Evolutionary conservation across 495 filamentous ascomycete genomes (phyloP).

Genomic region (Trichoderma gamsii): DNA sequence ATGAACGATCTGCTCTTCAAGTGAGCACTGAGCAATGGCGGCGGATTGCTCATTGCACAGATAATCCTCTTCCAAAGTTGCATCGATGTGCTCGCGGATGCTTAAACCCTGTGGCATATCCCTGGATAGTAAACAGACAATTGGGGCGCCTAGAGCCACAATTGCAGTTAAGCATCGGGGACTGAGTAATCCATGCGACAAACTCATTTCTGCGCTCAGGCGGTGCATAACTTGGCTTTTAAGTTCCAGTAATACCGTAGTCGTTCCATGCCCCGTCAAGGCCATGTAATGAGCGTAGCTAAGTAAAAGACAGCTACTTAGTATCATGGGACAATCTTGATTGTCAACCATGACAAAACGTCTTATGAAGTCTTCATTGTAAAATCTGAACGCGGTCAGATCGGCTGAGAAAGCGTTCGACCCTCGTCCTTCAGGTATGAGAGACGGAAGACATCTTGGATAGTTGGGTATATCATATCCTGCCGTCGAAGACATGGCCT

Average conservation of each 20-base stretch:
- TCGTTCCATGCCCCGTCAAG: background rate
- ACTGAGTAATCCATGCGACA: background rate
- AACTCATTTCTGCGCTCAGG: background rate
- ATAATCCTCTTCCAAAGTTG: background rate
- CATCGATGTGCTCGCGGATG: background rate
- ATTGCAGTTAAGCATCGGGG: background rate
- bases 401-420: background rate
- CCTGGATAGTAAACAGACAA: background rate
- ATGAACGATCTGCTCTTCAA: background rate
- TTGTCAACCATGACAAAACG: background rate
- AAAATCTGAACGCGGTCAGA: background rate
- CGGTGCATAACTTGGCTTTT: background rate
- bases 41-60: background rate
- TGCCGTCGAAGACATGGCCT: background rate
- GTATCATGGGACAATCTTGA: background rate
- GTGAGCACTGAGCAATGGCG: background rate
- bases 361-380: background rate
- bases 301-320: background rate
- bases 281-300: background rate
- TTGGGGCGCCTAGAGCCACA: background rate
- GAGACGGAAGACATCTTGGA: background rate
- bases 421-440: background rate
- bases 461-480: background rate
- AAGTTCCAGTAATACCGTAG: background rate
- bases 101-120: background rate